Evolutionary conservation across 148 eudicot genomes (phyloP), one percentile per base, ranked within the genome.

Genomic region (Silene uniflora): DNA sequence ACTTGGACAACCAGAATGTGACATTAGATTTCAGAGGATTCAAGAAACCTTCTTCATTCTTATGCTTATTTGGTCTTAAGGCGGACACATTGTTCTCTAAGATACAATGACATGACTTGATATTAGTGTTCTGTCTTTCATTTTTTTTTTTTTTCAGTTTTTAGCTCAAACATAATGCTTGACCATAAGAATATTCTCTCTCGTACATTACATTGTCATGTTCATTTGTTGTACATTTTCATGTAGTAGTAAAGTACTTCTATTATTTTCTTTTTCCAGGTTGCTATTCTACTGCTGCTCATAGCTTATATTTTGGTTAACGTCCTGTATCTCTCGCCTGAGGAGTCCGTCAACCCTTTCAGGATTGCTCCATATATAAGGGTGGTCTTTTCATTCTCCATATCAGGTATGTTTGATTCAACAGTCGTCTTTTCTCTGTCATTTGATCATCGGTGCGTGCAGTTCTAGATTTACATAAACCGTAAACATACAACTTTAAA

Each of bases 321-420:
- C 77, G 75, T 55, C 74, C 76, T 91, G 23, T 91, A 83, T 83
- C 76, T 91, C 44, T 85, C 93, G 39, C 96, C 97, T 3, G 82
- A 84, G 80, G 85, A n/a, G n/a, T n/a, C 81, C 47, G 70, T 85
- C 74, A 82, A 75, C 76, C 97, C 98, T 72, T 84, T 94, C 72
- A 84, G 98, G 81, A 74, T 90, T 79, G 98, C 93, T 72, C 97
- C 98, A 62, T 94, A 94, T 76, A 81, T 91, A 70, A 84, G 98
- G 73, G 97, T 94, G 74, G 42, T 87, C 74, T 85, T 91, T 84
- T 94, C 71, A 78, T 89, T 73, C 88, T 94, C 59, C 84, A 83
- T 84, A 86, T 94, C 69, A 88, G 96, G 98, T 94, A 88, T 66
- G 72, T 10, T 74, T 62, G 29, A 25, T 44, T 29, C 14, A n/a